phyloP scores from a whole-genome alignment of 2,329 filamentous ascomycete species.

The Diaporthe velutina region DNA sequence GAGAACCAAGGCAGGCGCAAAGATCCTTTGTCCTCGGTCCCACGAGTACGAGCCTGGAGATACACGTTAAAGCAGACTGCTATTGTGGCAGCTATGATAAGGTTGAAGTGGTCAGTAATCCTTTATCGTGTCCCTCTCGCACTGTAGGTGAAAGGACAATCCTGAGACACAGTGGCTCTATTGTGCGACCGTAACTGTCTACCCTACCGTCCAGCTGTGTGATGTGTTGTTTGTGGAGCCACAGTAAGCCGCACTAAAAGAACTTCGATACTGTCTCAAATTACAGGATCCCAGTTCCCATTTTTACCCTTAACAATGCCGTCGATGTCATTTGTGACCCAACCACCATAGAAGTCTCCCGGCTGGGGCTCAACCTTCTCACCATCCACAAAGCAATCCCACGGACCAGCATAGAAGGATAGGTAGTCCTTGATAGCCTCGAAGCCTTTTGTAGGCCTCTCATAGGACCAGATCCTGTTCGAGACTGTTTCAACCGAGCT shows the following conservation, averaged over 20 bases:
- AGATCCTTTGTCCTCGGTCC: background rate
- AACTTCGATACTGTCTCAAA: conserved; percentile 39
- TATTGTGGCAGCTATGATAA: background rate
- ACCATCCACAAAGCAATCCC: conserved; percentile 73
- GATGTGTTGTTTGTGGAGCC: too few species aligned
- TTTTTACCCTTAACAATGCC: conserved; percentile 60
- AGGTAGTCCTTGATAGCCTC: conserved; percentile 66
- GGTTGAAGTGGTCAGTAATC: too few species aligned
- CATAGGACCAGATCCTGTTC: conserved; percentile 71
- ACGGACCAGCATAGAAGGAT: conserved; percentile 71
- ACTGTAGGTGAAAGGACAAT: background rate
- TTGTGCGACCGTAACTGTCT: background rate
- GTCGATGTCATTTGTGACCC: conserved; percentile 72
- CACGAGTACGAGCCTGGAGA: background rate
- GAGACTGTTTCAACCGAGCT: conserved; percentile 52
- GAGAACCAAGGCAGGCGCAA: background rate
- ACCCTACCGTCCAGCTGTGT: background rate
- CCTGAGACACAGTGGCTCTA: background rate
- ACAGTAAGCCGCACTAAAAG: accelerated
- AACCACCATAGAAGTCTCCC: conserved; percentile 74
- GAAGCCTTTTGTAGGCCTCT: conserved; percentile 65
- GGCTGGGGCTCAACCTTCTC: conserved; percentile 71
- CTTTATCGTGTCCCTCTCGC: too few species aligned
- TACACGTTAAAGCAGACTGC: background rate
- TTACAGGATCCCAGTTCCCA: conserved; percentile 55